A percentile compares a stretch with the other conserved stretches of the same genome.
These are phyloP conservation scores for Paragyromitra xinjiangensis DNA, from an alignment of 495 filamentous ascomycete species.

Conservation along the genomic window DNA sequence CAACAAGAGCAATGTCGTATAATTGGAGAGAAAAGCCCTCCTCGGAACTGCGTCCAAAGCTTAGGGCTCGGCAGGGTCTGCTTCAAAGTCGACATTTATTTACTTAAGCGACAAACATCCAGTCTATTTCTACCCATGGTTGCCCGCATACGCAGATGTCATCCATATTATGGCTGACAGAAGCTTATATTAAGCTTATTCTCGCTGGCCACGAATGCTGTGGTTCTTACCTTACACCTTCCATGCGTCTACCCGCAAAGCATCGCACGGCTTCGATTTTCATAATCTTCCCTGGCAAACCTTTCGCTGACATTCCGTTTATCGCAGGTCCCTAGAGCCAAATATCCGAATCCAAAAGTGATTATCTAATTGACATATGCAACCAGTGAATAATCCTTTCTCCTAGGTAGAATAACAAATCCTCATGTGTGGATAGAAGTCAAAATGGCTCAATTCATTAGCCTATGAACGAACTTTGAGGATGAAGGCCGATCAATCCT, in stretches of 20 bases:
- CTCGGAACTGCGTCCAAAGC: background rate
- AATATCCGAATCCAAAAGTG: background rate
- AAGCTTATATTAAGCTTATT: conserved; percentile 40
- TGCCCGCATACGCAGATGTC: conserved; percentile 18
- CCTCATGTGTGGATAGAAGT: no score
- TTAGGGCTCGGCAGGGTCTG: no score
- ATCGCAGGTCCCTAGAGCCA: background rate
- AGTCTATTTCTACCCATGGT: background rate
- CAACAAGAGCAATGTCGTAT: background rate
- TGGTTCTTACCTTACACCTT: background rate
- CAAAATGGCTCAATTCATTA: no score
- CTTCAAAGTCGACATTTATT: background rate
- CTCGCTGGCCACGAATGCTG: conserved; percentile 11
- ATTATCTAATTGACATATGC: background rate
- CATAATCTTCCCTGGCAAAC: background rate
- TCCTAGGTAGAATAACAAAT: no score
- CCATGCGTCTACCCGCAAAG: conserved; percentile 22
- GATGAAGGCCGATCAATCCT: background rate
- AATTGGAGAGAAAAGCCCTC: background rate
- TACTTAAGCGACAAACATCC: background rate
- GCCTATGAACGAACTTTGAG: background rate
- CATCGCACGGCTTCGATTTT: background rate
- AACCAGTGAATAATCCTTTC: background rate
- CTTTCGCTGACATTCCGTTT: no score
- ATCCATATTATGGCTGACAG: conserved; percentile 19